Conservation (phyloP, 2,329 filamentous ascomycete species). For the Cercospora nicotianae region DNA sequence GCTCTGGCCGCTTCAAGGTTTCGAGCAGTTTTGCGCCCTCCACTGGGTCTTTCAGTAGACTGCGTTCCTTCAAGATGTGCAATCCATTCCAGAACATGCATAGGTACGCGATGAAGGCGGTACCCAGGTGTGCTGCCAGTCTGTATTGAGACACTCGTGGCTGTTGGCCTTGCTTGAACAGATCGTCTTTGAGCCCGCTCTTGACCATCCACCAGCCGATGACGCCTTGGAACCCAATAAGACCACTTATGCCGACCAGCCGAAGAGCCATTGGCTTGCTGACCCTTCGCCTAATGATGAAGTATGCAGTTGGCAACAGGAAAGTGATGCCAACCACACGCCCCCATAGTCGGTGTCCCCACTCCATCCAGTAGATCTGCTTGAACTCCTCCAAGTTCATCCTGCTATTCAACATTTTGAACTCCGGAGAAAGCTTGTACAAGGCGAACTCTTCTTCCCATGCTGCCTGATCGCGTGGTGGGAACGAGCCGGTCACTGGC, state of each 20-base stretch:
- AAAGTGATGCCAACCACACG: constrained; percentile 88
- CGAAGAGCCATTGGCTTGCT: constrained; percentile 74
- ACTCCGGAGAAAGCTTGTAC: constrained; percentile 91
- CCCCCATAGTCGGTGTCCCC: constrained; percentile 93
- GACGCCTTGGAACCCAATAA: constrained; percentile 93
- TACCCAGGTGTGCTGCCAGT: constrained; percentile 81
- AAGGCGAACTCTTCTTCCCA: constrained; percentile 94
- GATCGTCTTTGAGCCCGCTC: constrained; percentile 89
- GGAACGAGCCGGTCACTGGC: constrained; percentile 88
- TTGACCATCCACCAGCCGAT: constrained; percentile 99
- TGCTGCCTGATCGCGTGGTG: constrained; percentile 72
- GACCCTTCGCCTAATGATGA: constrained; percentile 77
- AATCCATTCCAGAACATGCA: constrained; percentile 93
- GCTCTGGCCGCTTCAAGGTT: constrained; percentile 64
- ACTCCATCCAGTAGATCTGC: constrained; percentile 99
- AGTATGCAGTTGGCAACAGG: constrained; percentile 83
- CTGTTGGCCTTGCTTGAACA: constrained; percentile 87
- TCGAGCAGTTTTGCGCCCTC: constrained; percentile 57
- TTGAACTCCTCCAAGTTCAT: constrained; percentile 96
- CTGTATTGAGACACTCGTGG: constrained; percentile 94
- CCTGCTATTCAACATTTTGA: constrained; percentile 83
- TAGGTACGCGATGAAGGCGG: constrained; percentile 89
- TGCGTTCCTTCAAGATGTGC: constrained; percentile 74
- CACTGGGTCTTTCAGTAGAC: constrained; percentile 65
- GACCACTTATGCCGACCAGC: constrained; percentile 75